Percentiles rank a stretch among this genome's conserved stretches.
Conservation (phyloP, 73 alveolate species). For the Halteria grandinella region DNA sequence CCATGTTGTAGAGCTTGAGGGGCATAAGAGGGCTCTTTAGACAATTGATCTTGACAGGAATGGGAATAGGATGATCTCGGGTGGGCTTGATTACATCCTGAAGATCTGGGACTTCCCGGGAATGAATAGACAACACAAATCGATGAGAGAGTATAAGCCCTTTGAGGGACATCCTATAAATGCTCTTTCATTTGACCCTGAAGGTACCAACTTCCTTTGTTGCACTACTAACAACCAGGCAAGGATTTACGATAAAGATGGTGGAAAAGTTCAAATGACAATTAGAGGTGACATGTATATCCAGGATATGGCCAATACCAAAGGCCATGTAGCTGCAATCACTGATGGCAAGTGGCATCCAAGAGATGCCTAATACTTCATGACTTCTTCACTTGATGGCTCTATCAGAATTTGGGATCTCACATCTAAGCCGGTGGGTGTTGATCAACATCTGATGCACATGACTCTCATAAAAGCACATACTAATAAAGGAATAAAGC, state of each 20-base stretch:
- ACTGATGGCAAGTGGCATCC: constrained; percentile 96
- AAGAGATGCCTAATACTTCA: constrained; percentile 72
- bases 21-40: constrained; percentile 65
- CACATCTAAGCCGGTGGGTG: constrained; percentile 83
- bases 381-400: constrained; percentile 89
- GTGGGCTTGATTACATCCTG: constrained; percentile 64
- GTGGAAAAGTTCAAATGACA: constrained; percentile 81
- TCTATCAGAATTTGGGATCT: constrained; percentile 93
- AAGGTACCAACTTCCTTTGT: constrained; percentile 83
- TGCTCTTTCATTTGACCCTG: constrained; percentile 80
- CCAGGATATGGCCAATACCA: constrained; percentile 89
- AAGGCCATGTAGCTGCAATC: constrained; percentile 92
- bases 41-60: constrained; percentile 71
- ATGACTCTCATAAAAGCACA: constrained; percentile 79
- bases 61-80: constrained; percentile 67
- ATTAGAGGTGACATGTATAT: constrained; percentile 95
- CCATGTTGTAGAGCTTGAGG: constrained; percentile 59
- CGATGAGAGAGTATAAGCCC: constrained; percentile 71
- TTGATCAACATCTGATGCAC: constrained; percentile 89
- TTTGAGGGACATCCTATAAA: constrained; percentile 85
- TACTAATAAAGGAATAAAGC: constrained; percentile 67
- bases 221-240: constrained; percentile 87
- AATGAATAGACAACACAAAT: constrained; percentile 62
- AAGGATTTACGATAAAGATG: constrained; percentile 88
- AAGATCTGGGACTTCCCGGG: constrained; percentile 81